Conservation (phyloP, 1,284 basidiomycete genomes). For the Puccinia coronata region DNA sequence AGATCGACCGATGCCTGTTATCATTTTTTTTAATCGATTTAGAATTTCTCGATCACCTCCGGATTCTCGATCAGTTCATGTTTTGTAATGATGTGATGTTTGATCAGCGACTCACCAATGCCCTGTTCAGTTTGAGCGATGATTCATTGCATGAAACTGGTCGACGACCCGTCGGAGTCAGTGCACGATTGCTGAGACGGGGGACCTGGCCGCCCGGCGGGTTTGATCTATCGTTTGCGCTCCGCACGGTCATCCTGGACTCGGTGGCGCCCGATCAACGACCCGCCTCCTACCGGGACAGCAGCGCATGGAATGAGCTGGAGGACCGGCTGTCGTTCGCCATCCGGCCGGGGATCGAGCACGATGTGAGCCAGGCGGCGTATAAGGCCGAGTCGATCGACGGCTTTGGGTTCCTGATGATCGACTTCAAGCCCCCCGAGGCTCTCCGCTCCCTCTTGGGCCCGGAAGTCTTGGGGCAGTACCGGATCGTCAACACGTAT, state of each 20-base stretch:
- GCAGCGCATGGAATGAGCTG: slow-evolving; percentile 8
- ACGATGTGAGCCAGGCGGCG: neutral
- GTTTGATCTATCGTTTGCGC: slow-evolving; percentile 43
- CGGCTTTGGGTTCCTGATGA: slow-evolving; percentile 41
- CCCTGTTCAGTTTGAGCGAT: slow-evolving; percentile 14
- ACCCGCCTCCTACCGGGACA: neutral
- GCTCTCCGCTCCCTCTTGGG: slow-evolving; percentile 24
- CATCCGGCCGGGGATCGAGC: slow-evolving; percentile 14
- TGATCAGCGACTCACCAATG: slow-evolving; percentile 14
- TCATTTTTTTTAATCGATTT: slow-evolving; percentile 47
- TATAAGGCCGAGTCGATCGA: slow-evolving; percentile 36
- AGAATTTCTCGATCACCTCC: slow-evolving; percentile 40
- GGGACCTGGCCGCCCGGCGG: slow-evolving; percentile 42
- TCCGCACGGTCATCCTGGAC: slow-evolving; percentile 43
- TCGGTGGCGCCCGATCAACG: slow-evolving; percentile 19
- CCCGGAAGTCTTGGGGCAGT: slow-evolving; percentile 17
- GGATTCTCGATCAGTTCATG: slow-evolving; percentile 42
- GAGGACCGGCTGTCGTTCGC: slow-evolving; percentile 47
- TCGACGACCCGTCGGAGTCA: slow-evolving; percentile 26
- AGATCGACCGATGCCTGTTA: slow-evolving; percentile 38
- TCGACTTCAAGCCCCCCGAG: slow-evolving; percentile 42
- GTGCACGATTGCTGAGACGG: slow-evolving; percentile 8
- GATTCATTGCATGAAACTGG: neutral
- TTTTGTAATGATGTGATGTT: slow-evolving; percentile 42
- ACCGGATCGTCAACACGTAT: slow-evolving; percentile 36